Evolutionary conservation across 2,329 filamentous ascomycete genomes (phyloP), one percentile per base, ranked within the genome.

Genomic region (Pyricularia pennisetigena): DNA sequence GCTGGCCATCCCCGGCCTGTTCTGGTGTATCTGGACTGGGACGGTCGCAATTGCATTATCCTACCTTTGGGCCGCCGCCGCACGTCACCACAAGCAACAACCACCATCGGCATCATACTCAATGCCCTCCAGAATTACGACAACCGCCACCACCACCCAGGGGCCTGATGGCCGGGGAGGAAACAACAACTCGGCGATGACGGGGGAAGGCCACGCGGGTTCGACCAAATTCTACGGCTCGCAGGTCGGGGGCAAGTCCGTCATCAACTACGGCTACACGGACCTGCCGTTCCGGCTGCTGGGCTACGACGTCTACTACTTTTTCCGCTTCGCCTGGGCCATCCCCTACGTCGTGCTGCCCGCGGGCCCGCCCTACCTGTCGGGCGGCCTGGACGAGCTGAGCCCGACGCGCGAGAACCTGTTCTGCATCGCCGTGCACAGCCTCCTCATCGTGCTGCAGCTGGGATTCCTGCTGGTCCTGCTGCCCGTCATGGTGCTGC

Each of bases 271-370:
- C 76, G 80, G 81, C 72, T 88, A 89, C 75, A 89, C 86, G 9
- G 85, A 87, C 72, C 77, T 80, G 71, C 85, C 85, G 0, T 81
- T 79, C 75, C 80, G 74, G 64, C 79, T 87, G 65, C 75, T 87
- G 66, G 74, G 78, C 64, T 83, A 80, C 75, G 85, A 88, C 69
- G 72, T 85, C n/a, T 82, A 81, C 72, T 83, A 82, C 72, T 86
- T 87, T 76, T 83, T 86, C 75, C 75, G 78, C 67, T 86, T 84
- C 70, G 70, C 77, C 68, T 86, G 84, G 82, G 82, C 83, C 3
- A 74, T 90, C 24, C 88, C 87, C 2, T 86, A 84, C 75, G 79
- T 91, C 49, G 68, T 91, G n/a, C 79, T 83, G 71, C 90, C 90
- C 0, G 63, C 88, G 8, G 76, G 74, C 16, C 6, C 14, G 3